phyloP scores from a whole-genome alignment of 2,329 filamentous ascomycete species.

The Cytospora schulzeri region DNA sequence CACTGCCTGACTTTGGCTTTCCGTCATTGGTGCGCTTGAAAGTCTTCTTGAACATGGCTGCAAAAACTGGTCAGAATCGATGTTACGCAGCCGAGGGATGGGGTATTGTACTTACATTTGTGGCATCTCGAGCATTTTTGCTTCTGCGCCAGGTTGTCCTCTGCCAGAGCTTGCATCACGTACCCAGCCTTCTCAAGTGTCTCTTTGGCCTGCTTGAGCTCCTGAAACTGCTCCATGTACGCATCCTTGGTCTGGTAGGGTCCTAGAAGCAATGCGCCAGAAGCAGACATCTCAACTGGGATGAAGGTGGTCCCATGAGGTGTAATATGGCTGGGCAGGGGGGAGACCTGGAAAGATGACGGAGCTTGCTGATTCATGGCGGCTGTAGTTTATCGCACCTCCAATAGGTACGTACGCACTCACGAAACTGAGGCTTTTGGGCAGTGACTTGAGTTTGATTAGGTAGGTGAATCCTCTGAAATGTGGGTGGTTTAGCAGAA shows the following conservation, averaged over 20 bases:
- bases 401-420: not conserved
- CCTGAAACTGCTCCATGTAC: conserved; percentile 7
- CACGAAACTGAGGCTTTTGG: not conserved
- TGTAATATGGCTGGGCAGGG: not conserved
- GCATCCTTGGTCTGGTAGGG: conserved; percentile 6
- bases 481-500: not conserved
- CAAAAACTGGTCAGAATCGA: not conserved
- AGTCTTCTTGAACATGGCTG: conserved; percentile 7
- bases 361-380: not conserved
- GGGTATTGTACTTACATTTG: conserved; percentile 7
- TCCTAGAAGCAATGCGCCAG: conserved; percentile 6
- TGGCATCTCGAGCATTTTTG: conserved; percentile 15
- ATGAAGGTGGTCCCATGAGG: not conserved
- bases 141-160: conserved; percentile 9
- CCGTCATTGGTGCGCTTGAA: not conserved
- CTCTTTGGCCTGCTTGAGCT: conserved; percentile 1
- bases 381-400: not conserved
- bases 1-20: conserved; percentile 7
- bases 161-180: conserved; percentile 9
- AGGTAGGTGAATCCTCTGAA: too few relatives aligned
- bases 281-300: conserved; percentile 5
- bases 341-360: not conserved
- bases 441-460: not conserved
- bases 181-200: conserved; percentile 13
- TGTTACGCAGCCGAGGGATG: not conserved